Base-by-base conservation (phyloP, 495 filamentous ascomycete genomes). In the Melanomma pulvis-pyrius region DNA sequence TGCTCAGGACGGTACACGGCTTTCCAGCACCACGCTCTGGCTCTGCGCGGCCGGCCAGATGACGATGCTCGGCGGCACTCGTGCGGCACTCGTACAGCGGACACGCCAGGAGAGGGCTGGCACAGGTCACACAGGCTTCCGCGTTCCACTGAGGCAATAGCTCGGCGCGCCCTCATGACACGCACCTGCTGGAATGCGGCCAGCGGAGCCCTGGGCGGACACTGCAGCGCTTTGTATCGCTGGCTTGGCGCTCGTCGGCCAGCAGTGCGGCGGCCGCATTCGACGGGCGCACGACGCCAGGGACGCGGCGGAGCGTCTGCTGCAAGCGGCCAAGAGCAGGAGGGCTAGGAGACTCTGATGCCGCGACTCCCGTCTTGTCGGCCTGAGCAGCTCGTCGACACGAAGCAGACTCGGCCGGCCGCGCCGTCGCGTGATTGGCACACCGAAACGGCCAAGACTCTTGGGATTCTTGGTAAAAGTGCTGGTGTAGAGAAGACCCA, bases 351-450 rank as follows among this genome's bases (percentile, higher is more conserved):
- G 29, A 8, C 15, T 39, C 49, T 30, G 67, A n/a, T 62, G 68
- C 68, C 68, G 63, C 50, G 56, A 13, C 62, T 34, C 46, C 68
- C 62, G 68, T 70, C 68, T 70, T 70, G 68, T 62, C 57, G 28
- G 30, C 52, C 39, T 66, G 51, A 59, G 52, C 61, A 65, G 4
- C 11, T 26, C 21, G 12, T 44, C 39, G 39, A 44, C 39, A 44
- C 39, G 39, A 44, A 44, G 39, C 39, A 44, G 39, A 44, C 4
- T 12, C 8, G 28, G 15, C 30, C 53, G 17, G 11, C 51, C 51
- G 29, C 46, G 24, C 51, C 30, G 15, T 26, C 50, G 50, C 48
- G 51, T 25, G 52, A 39, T 24, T 41, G 29, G 11, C 7, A 4
- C 11, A 5, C 25, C 60, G 47, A 65, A 49, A 32, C 56, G 59